Percentiles rank a stretch among this genome's conserved stretches.
Evolutionary conservation across 495 filamentous ascomycete genomes (phyloP).

Genomic region (Trichoderma orchidacearum): DNA sequence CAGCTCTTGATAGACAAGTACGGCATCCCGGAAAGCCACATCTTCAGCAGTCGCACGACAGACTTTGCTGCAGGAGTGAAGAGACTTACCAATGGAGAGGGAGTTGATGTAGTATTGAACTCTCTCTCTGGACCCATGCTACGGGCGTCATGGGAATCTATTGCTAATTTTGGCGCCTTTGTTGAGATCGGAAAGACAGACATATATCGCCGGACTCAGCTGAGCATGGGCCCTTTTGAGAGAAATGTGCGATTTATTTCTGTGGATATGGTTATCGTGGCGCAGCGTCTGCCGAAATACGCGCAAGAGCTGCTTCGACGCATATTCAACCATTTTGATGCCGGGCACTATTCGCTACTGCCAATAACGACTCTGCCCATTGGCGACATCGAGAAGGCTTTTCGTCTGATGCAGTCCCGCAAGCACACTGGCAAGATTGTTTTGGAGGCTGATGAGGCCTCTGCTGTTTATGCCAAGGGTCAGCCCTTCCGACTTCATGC

Average conservation of each 20-base stretch:
- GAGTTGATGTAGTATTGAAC: conserved; percentile 54
- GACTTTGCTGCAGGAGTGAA: conserved; percentile 34
- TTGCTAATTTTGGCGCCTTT: conserved; percentile 32
- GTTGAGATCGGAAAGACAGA: conserved; percentile 31
- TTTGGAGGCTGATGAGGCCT: conserved; percentile 11
- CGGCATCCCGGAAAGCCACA: conserved; percentile 35
- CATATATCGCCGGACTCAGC: conserved; percentile 17
- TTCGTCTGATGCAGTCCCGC: conserved; percentile 32
- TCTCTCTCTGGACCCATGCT: conserved; percentile 32
- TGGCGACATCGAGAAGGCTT: conserved; percentile 26
- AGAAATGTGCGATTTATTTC: conserved; percentile 32
- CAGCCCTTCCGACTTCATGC: conserved; percentile 6
- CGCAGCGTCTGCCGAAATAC: conserved; percentile 21
- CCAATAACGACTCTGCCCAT: conserved; percentile 20
- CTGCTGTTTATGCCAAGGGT: conserved; percentile 11
- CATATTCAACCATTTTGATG: conserved; percentile 23
- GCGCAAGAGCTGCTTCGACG: conserved; percentile 23
- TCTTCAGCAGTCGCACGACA: conserved; percentile 35
- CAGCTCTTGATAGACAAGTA: conserved; percentile 33
- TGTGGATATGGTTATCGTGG: conserved; percentile 28
- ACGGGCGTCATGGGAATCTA: conserved; percentile 29
- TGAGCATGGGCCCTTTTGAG: conserved; percentile 25
- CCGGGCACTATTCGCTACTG: conserved; percentile 19
- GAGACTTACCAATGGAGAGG: conserved; percentile 31
- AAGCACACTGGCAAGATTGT: conserved; percentile 45